Conservation (phyloP, 2,329 filamentous ascomycete genomes). For the Beauveria scarabaeidicola region DNA sequence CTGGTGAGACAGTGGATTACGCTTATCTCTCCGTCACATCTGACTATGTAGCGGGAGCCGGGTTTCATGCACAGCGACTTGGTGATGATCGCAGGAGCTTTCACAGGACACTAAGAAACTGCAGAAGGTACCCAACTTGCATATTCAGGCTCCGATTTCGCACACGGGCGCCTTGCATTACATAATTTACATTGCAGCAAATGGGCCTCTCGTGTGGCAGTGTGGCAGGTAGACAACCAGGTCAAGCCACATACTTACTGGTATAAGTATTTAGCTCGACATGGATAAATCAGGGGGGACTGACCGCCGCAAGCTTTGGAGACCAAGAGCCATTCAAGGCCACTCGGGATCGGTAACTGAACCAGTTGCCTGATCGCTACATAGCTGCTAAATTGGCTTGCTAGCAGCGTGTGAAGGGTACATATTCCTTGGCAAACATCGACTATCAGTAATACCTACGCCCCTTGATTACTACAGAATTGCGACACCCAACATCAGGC, state of each 20-base stretch:
- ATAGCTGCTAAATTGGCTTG: no score
- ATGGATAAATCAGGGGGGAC: neutral
- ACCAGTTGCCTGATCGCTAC: neutral
- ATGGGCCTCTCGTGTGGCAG: neutral
- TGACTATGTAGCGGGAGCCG: neutral
- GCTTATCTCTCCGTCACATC: slow-evolving; percentile 12
- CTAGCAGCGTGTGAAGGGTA: no score
- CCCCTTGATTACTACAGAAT: neutral
- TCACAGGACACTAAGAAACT: neutral
- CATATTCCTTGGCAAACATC: neutral
- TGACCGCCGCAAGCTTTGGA: neutral
- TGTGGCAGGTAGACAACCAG: neutral
- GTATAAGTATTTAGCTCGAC: no score
- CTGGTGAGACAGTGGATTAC: slow-evolving; percentile 11
- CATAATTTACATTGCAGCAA: neutral
- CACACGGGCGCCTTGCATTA: neutral
- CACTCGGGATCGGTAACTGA: neutral
- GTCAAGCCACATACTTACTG: neutral
- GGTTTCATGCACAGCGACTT: neutral
- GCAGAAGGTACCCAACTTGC: neutral
- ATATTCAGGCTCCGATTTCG: neutral
- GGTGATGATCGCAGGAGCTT: neutral
- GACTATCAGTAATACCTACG: neutral
- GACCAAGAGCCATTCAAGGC: neutral
- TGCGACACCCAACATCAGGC: neutral